phyloP scores from a whole-genome alignment of 495 filamentous ascomycete species.

The Penicillium dipodomyicola region DNA sequence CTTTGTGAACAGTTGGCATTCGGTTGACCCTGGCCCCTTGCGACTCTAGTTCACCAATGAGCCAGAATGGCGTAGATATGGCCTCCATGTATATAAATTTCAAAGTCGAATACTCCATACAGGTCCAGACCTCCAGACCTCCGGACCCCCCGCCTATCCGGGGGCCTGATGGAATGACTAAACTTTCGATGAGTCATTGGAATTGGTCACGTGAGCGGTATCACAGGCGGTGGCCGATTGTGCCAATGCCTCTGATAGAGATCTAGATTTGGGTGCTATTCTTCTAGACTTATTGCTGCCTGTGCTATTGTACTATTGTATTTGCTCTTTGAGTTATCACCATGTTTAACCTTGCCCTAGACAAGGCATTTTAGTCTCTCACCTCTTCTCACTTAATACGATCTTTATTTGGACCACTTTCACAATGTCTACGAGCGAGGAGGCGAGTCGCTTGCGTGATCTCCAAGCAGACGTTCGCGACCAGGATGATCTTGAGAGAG shows the following conservation, averaged over 20 bases:
- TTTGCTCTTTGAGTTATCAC: conserved; percentile 5
- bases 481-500: conserved; percentile 81
- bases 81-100: no score
- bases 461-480: conserved; percentile 74
- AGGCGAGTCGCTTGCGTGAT: conserved; percentile 60
- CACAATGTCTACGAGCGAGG: conserved; percentile 29
- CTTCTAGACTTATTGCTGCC: conserved; percentile 6
- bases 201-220: conserved; percentile 1
- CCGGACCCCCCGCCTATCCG: no score
- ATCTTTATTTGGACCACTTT: conserved; percentile 2
- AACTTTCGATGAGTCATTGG: background rate
- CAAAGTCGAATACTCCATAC: no score
- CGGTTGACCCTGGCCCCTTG: no score
- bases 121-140: no score
- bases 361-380: conserved; percentile 9
- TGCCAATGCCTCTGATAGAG: conserved; percentile 12
- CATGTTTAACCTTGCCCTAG: conserved; percentile 5
- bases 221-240: conserved; percentile 5
- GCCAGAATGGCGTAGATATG: no score
- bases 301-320: conserved; percentile 1
- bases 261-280: conserved; percentile 4
- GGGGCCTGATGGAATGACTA: background rate
- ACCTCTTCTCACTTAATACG: conserved; percentile 1
- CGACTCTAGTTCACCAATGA: no score
- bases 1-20: background rate